These are phyloP conservation scores for Papiliotrema nemorosa DNA, from an alignment of 1,284 basidiomycete genomes.

Conservation along the genomic window DNA sequence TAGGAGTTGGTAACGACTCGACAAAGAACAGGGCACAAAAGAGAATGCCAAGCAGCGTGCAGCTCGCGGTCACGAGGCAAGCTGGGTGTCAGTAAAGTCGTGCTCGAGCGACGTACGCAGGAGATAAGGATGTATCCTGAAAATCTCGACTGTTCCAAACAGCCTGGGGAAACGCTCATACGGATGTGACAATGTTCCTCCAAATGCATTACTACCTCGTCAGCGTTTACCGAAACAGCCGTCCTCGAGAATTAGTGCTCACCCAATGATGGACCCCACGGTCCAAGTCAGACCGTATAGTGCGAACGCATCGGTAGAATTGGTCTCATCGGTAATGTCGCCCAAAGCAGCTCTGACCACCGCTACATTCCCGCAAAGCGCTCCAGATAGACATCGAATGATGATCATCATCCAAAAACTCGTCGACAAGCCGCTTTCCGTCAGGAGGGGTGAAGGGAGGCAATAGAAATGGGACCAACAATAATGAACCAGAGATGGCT, in stretches of 20 bases:
- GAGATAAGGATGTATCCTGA: conserved; percentile 50
- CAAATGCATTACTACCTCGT: conserved; percentile 27
- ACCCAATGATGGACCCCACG: conserved; percentile 42
- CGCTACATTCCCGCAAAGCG: conserved; percentile 46
- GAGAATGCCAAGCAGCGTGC: conserved; percentile 48
- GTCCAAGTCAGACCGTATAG: conserved; percentile 48
- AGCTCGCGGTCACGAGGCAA: conserved; percentile 46
- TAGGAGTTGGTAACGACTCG: conserved; percentile 29
- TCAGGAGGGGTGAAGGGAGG: no score
- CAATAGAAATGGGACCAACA: conserved; percentile 10
- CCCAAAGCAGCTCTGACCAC: conserved; percentile 45
- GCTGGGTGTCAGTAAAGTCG: conserved; percentile 15
- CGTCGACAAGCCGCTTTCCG: conserved; percentile 41
- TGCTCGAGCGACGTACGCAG: conserved; percentile 33
- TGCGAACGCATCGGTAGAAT: conserved; percentile 47
- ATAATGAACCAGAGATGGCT: conserved; percentile 37
- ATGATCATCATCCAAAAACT: conserved; percentile 43
- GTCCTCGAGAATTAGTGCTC: not conserved
- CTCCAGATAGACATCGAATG: conserved; percentile 37
- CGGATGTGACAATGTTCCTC: conserved; percentile 48
- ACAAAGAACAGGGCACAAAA: conserved; percentile 46
- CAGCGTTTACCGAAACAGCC: conserved; percentile 2
- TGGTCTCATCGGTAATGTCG: conserved; percentile 47
- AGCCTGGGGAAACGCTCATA: conserved; percentile 49
- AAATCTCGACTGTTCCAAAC: conserved; percentile 44